Base-by-base conservation (phyloP, 2,329 filamentous ascomycete species). In the Apiospora phragmitis region DNA sequence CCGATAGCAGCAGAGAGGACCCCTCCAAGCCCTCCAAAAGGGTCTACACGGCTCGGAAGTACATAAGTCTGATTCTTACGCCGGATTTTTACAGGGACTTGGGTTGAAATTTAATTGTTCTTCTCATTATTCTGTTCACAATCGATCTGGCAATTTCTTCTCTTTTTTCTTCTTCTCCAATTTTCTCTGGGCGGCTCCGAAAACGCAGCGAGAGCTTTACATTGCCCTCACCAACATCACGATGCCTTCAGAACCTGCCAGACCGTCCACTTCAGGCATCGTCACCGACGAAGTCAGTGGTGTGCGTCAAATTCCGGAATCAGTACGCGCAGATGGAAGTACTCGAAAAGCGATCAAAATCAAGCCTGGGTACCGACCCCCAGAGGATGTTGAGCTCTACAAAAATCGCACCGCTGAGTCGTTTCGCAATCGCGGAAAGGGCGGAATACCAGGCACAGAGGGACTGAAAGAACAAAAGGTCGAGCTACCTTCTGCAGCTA, bases 321-420 rank as follows among this genome's bases (percentile, higher is more conserved):
- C 95, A 0, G 85, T 90, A 59, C 92, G 97, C 69, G 84, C 96
- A 32, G 96, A 99, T 79, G 96, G 96, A 71, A 94, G 92, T 68
- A 93, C 93, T n/a, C 91, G 96, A 70, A 97, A 93, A 79, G 95
- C 97, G 78, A 98, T 98, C 79, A 94, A 94, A 78, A 94, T 99
- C 72, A 91, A 94, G 41, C 95, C 96, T 0, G 97, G 96, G 69
- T 99, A 98, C 83, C 91, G 91, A 43, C 97, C 96, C 1, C 94
- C 95, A 0, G 96, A 99, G 83, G 96, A 99, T 82, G 92, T 98
- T 73, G 94, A 98, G 79, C 87, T 97, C 65, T 99, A 99, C 88
- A 97, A 94, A 85, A 98, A 97, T 82, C 91, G 93, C 70, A 94
- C 92, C 1, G 95, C 95, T 67, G 93, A 96, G 80, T 90, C 90